Base-by-base conservation (phyloP, 2,329 filamentous ascomycete genomes). In the Paraconiothyrium brasiliense region DNA sequence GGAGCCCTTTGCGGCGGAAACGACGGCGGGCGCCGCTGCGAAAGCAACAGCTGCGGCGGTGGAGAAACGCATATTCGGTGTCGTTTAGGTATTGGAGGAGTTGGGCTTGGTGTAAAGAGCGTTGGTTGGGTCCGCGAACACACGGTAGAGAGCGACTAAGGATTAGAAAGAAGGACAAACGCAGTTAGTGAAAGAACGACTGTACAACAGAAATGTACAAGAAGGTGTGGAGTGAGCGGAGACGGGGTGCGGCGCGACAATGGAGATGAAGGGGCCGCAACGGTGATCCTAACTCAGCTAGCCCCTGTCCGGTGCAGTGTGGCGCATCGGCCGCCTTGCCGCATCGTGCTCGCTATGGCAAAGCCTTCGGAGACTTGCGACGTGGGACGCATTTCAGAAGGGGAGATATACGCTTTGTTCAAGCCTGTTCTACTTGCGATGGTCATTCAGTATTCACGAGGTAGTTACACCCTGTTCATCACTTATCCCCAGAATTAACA, bases 1-100 rank as follows among this genome's bases (percentile, higher is more conserved):
- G 34, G 77, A 83, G 54, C 89, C 88, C 62, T 71, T 73, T 39
- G 79, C 79, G 41, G 84, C 84, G 35, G 83, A 79, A 46, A 85
- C 83, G 46, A 84, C 75, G 50, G 82, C 78, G 27, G 85, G 83
- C 50, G 82, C 78, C 54, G 69, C 68, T 35, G 72, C 72, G 34
- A 81, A 66, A 54, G 75, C 73, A 50, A 72, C 64, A 4, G 72
- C 58, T 57, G 71, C 67, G 58, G 78, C 59, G 46, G 70, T 62
- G 6, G 74, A 75, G 70, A 79, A 72, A 71, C 73, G 76, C 77
- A 80, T 80, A 39, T 55, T 71, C 30, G 51, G 20, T 58, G 39
- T 37, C 34, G 43, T 64, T 58, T 16, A 46, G 10, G 30, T 3
- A 30, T n/a, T 27, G 2, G 35, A 10, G 22, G 22, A 9, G 50